phyloP scores from a whole-genome alignment of 2,329 filamentous ascomycete species.

The Aspergillus uvarum region DNA sequence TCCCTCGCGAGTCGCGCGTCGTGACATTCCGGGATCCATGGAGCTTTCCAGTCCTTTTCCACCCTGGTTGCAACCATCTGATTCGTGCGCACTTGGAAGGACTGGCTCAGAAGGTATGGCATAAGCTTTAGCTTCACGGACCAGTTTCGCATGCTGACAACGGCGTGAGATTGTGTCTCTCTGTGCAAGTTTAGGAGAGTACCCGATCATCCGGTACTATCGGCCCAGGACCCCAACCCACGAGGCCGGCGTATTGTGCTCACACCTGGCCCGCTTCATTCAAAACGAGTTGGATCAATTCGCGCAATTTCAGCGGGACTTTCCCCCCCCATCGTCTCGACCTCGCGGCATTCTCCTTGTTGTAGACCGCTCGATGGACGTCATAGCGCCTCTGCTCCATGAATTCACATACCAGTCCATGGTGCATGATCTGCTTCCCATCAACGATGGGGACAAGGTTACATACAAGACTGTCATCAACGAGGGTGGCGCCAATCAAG shows the following conservation, averaged over 20 bases:
- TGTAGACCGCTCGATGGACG: constrained; percentile 88
- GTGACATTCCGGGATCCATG: constrained; percentile 91
- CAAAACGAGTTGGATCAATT: constrained; percentile 90
- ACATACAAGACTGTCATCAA: constrained; percentile 80
- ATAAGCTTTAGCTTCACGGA: constrained; percentile 15
- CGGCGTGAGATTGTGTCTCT: constrained; percentile 70
- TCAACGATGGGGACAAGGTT: constrained; percentile 84
- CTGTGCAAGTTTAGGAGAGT: constrained; percentile 90
- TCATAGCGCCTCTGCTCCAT: constrained; percentile 82
- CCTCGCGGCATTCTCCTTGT: constrained; percentile 83
- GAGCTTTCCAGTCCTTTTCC: constrained; percentile 91
- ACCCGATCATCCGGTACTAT: constrained; percentile 90
- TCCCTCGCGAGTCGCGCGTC: constrained; percentile 84
- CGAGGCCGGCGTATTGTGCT: constrained; percentile 83
- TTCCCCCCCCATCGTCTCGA: constrained; percentile 70
- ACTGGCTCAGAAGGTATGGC: constrained; percentile 77
- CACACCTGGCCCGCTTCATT: constrained; percentile 84
- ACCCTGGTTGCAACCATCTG: constrained; percentile 82
- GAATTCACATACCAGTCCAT: constrained; percentile 99
- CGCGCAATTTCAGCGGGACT: constrained; percentile 77
- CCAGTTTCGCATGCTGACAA: constrained; percentile 13
- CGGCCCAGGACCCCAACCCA: constrained; percentile 72
- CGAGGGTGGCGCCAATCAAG: constrained; percentile 65
- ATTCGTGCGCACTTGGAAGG: constrained; percentile 80
- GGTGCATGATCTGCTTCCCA: constrained; percentile 87